Percentiles rank a stretch among this genome's conserved stretches.
These are phyloP conservation scores for Jamesozyma lodderae DNA, from an alignment of 805 yeast species.

Conservation along the genomic window DNA sequence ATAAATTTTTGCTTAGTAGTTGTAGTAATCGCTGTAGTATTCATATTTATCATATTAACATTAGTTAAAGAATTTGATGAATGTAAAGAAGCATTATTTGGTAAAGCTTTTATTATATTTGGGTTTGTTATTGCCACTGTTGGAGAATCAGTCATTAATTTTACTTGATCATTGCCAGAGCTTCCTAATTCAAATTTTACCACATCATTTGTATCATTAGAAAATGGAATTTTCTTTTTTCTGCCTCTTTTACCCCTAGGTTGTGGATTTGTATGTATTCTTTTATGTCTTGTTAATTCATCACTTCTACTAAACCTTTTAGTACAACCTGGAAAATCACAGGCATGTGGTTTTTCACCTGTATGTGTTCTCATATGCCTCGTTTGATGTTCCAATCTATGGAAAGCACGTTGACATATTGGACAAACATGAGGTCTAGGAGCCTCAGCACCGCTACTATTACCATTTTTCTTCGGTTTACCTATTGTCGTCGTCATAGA, in stretches of 20 bases:
- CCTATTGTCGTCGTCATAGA: no score
- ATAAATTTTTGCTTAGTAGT: background rate
- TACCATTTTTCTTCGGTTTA: background rate
- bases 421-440: slow-evolving; percentile 64
- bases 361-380: slow-evolving; percentile 75
- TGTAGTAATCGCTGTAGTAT: background rate
- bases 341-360: slow-evolving; percentile 74
- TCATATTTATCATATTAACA: background rate
- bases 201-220: background rate
- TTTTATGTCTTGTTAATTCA: slow-evolving; percentile 62
- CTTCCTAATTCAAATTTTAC: slow-evolving; percentile 7
- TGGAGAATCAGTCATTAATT: background rate
- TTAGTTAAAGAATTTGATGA: background rate
- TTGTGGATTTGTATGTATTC: slow-evolving; percentile 66
- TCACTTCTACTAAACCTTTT: slow-evolving; percentile 64
- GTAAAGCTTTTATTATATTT: background rate
- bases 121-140: background rate
- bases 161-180: background rate
- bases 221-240: slow-evolving; percentile 27
- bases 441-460: slow-evolving; percentile 12
- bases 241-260: slow-evolving; percentile 50
- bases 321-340: slow-evolving; percentile 61
- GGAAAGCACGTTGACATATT: slow-evolving; percentile 65
- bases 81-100: slow-evolving; percentile 1
- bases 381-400: slow-evolving; percentile 68